Evolutionary conservation across 306 rosid genomes (phyloP), one percentile per base, ranked within the genome.

Genomic region (Pachyrhizus erosus): DNA sequence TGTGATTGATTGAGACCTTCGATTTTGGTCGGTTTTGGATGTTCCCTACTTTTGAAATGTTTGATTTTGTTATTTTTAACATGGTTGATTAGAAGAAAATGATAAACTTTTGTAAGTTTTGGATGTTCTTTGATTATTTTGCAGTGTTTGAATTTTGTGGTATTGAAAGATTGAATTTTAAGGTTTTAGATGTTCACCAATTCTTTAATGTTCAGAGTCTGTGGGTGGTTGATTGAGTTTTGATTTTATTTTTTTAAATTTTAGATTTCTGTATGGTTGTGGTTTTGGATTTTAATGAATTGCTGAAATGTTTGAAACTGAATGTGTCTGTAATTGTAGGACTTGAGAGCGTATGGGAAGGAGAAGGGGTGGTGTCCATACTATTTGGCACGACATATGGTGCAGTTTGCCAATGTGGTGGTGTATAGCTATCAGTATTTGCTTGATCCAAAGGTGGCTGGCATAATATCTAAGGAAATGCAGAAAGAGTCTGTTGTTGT

Each of bases 401-500:
- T 95, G 80, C 96, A 95, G 84, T 91, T 86, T 78, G 97, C 98
- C 13, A 95, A 95, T 70, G 99, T 95, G 75, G 91, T 95, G 61
- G 99, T 95, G 18, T 93, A 93, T 83, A 95, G 99, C 73, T 93
- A 95, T 84, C 99, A 95, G 80, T 95, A 95, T 86, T 68, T 95
- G 87, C 99, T 95, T 85, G 98, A 95, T 87, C 99, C 98, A 0
- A 91, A 93, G 86, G 99, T 95, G 78, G 98, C 99, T 46, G 85
- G 94, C 62, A 90, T 91, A 79, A 93, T 93, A 81, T 95, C 98
- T 29, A 95, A 95, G 90, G 99, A 95, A 87, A 90, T 95, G 97
- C 97, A 91, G 89, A 92, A 86, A 82, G 99, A 95, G 80, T 93
- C 94, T 9, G 99, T 95, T 33, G 97, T 95, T 81, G 98, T 95